Percentiles rank a stretch among this genome's conserved stretches.
Conservation (phyloP, 306 rosid genomes). For the Prunus mume region DNA sequence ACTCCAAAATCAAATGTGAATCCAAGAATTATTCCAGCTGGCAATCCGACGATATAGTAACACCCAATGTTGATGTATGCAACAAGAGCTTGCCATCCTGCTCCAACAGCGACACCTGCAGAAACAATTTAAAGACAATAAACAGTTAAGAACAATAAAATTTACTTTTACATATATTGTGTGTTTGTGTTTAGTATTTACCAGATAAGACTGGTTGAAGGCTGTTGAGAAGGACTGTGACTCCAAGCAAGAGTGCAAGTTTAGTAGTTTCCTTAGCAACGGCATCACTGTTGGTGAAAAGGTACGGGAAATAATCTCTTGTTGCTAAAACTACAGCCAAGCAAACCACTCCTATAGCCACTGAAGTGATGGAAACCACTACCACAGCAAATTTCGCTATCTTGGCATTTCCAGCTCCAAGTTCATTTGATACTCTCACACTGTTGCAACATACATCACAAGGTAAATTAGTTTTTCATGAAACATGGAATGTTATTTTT, state of each 20-base stretch:
- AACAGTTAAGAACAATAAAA: background rate
- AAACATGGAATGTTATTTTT: no score
- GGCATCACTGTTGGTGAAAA: constrained; percentile 56
- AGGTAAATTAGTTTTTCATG: no score
- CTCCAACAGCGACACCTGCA: constrained; percentile 86
- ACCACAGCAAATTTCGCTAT: constrained; percentile 61
- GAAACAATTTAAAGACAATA: background rate
- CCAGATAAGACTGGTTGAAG: constrained; percentile 80
- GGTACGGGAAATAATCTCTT: constrained; percentile 54
- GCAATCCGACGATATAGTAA: constrained; percentile 69
- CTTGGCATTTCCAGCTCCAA: constrained; percentile 58
- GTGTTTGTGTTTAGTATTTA: constrained; percentile 13
- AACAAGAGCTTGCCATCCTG: constrained; percentile 80
- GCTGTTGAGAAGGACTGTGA: constrained; percentile 67
- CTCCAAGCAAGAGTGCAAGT: constrained; percentile 54
- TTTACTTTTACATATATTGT: background rate
- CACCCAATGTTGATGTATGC: constrained; percentile 82
- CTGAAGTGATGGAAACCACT: constrained; percentile 67
- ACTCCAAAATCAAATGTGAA: constrained; percentile 54
- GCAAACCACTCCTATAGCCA: constrained; percentile 52
- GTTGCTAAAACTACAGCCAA: constrained; percentile 45
- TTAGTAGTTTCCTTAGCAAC: constrained; percentile 70
- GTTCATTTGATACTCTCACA: constrained; percentile 88
- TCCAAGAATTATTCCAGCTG: constrained; percentile 70
- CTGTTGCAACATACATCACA: constrained; percentile 34